A percentile compares a stretch with the other conserved stretches of the same genome.
These are phyloP conservation scores for Metschnikowia vanudenii DNA, from an alignment of 805 yeast species.

Conservation along the genomic window DNA sequence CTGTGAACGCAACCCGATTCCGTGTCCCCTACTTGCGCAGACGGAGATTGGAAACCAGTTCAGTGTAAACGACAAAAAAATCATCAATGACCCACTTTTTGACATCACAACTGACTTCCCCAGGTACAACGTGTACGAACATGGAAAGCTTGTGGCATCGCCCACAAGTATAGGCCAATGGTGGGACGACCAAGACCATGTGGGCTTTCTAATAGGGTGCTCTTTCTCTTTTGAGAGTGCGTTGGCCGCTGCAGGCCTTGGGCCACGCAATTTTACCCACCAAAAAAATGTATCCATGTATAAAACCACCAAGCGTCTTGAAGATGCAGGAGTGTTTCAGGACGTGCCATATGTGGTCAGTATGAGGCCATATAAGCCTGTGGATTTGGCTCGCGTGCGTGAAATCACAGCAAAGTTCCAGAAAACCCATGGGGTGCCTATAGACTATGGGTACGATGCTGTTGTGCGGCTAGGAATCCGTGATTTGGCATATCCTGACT, in stretches of 20 bases:
- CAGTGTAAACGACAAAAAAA: conserved; percentile 2
- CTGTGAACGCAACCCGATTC: conserved; percentile 39
- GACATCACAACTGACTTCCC: conserved; percentile 38
- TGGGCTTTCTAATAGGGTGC: conserved; percentile 45
- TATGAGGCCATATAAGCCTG: conserved; percentile 38
- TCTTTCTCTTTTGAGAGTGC: conserved; percentile 42
- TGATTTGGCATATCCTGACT: conserved; percentile 33
- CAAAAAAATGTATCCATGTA: conserved; percentile 16
- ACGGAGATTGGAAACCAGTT: conserved; percentile 27
- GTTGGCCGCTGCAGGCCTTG: conserved; percentile 27
- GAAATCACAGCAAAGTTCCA: conserved; percentile 29
- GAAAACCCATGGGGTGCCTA: conserved; percentile 41
- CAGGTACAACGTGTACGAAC: conserved; percentile 31
- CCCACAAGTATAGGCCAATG: conserved; percentile 25
- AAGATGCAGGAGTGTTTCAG: conserved; percentile 31
- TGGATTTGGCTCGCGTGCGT: conserved; percentile 29
- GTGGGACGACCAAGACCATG: conserved; percentile 32
- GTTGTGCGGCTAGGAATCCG: conserved; percentile 34
- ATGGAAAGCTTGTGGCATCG: conserved; percentile 26
- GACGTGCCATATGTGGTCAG: conserved; percentile 39
- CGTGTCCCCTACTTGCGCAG: conserved; percentile 36
- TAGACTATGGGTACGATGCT: conserved; percentile 42
- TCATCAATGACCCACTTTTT: conserved; percentile 17
- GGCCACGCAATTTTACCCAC: conserved; percentile 24
- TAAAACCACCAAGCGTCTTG: conserved; percentile 10